Evolutionary conservation across 1,284 basidiomycete genomes (phyloP).

Genomic region (Trichosporon asahii): DNA sequence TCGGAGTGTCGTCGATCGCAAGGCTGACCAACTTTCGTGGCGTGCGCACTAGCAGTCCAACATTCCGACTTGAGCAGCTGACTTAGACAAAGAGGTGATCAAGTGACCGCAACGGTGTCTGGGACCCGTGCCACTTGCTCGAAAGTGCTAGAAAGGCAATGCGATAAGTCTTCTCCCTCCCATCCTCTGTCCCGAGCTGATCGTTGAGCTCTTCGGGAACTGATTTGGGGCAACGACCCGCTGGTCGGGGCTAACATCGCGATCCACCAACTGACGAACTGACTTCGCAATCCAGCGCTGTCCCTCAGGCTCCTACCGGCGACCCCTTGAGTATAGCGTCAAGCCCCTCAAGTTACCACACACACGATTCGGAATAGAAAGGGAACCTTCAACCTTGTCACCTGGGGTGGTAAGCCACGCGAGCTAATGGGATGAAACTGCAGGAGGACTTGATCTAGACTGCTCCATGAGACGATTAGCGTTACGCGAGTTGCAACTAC

Average conservation of each 20-base stretch:
- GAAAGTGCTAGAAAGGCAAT: background rate
- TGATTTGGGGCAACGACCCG: no score
- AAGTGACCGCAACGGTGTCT: background rate
- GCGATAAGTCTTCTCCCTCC: no score
- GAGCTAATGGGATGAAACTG: background rate
- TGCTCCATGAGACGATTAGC: background rate
- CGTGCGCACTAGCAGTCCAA: background rate
- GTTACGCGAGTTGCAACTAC: background rate
- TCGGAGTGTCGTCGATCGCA: background rate
- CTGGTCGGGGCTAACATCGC: no score
- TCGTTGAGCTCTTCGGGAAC: background rate
- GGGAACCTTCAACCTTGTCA: background rate
- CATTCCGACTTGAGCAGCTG: background rate
- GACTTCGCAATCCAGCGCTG: background rate
- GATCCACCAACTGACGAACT: background rate
- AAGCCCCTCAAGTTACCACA: background rate
- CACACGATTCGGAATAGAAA: background rate
- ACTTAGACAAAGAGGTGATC: background rate
- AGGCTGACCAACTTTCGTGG: background rate
- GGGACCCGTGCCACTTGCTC: background rate
- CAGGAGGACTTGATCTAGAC: background rate
- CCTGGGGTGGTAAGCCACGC: background rate
- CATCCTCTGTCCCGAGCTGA: no score
- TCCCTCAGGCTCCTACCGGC: background rate
- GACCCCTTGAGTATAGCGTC: background rate